Evolutionary conservation across 768 basidiomycete species (phyloP), one percentile per base, ranked within the genome.

Genomic region (Cystobasidium ongulense): DNA sequence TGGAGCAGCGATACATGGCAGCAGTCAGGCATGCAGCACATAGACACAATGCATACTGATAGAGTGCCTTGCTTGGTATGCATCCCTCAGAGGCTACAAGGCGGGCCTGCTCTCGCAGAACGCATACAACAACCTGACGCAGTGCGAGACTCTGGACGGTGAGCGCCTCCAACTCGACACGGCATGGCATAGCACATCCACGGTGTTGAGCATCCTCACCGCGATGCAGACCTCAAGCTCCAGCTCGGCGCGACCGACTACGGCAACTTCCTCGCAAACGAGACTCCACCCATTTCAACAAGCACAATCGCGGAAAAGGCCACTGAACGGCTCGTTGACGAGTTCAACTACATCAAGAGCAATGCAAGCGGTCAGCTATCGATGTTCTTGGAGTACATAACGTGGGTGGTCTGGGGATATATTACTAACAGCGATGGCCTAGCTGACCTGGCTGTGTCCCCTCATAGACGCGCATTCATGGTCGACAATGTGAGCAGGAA

Each of bases 71-170:
- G 50, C 15, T 33, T 31, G 2, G n/a, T 72, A 11, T n/a, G n/a
- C 21, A 27, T 39, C 91, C 46, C 86, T 91, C 35, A 84, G 95
- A 76, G 96, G 96, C 10, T 97, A 93, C 87, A 95, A 92, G 82
- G 87, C 90, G 54, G 94, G 92, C 31, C 88, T 97, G 74, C 86
- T 99, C 54, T 89, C 88, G 62, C 91, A 92, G 81, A 86, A 84
- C 78, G 91, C 95, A 80, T 99, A 98, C 82, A 85, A 88, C 79
- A 97, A 92, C 82, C 83, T 99, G 81, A 90, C 90, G 2, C 96
- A 99, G 82, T 98, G 96, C 86, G 96, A 99, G 83, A 91, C 87
- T 31, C 86, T 98, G 35, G 96, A 98, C 84, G 95, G 95, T 92
- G 77, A 67, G 84, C 76, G 27, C 1, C 21, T n/a, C n/a, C n/a